Base-by-base conservation (phyloP, 768 basidiomycete species). In the Leucosporidium yakuticum region DNA sequence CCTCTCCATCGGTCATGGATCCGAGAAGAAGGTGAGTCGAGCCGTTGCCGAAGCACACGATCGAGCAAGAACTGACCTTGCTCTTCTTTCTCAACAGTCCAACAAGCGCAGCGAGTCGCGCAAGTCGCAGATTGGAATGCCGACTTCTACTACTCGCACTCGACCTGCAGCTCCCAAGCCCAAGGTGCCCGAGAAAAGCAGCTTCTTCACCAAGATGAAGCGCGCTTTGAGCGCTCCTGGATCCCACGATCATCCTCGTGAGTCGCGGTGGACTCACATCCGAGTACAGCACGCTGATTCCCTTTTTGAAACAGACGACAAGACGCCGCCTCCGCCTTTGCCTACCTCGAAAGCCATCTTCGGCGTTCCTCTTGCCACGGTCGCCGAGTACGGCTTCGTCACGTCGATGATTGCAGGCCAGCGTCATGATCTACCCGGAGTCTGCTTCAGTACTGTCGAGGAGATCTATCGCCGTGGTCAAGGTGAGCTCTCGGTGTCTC, bases 401-500 rank as follows among this genome's bases (percentile, higher is more conserved):
- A 71, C 69, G 14, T 62, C 60, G 36, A 71, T 71, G 69, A 64
- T 64, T 14, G 68, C 68, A 4, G 70, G 70, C 0, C 71, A 73
- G 62, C 71, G 71, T 0, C 71, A 75, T 66, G 72, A 75, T 31
- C 68, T 75, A 0, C 74, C 74, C 0, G 68, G 70, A 31, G 68
- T 75, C 1, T 54, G 53, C n/a, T 75, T 75, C 64, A 65, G 64
- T 25, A 58, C 69, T 0, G 67, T 83, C 31, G 83, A 84, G 54
- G 82, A 84, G 70, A 73, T 84, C 44, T 82, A 82, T 63, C 80
- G 81, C 27, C 82, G 81, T 20, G 82, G 70, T 0, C 70, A 72
- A 48, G 70, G 65, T 62, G 34, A n/a, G 82, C 78, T 23, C 50
- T 75, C 39, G 39, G 39, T 3, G 3, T 44, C 17, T 44, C 39